Evolutionary conservation across 306 rosid species (phyloP).

Genomic region (Casuarina cunninghamiana): DNA sequence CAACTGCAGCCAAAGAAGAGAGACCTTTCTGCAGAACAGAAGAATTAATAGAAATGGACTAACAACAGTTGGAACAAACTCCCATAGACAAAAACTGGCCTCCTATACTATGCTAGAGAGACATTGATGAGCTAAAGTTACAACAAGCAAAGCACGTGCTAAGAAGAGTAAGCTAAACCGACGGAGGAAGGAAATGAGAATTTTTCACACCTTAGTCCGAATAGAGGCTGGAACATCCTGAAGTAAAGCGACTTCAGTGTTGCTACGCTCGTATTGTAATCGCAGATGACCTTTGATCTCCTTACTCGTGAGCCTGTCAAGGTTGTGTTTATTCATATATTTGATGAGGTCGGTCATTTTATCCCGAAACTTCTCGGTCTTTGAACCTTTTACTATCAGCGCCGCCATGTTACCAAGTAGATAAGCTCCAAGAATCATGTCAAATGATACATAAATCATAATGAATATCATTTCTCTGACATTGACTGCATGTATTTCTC

Average conservation of each 20-base stretch:
- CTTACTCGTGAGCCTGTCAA: slow-evolving; percentile 39
- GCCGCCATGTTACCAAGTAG: slow-evolving; percentile 68
- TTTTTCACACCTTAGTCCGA: slow-evolving; percentile 47
- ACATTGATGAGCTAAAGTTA: background rate
- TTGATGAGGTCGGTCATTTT: slow-evolving; percentile 52
- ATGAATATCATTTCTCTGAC: slow-evolving; percentile 71
- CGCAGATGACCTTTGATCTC: slow-evolving; percentile 48
- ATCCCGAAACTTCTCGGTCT: slow-evolving; percentile 66
- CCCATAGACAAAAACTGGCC: background rate
- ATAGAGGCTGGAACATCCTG: slow-evolving; percentile 58
- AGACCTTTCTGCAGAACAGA: background rate
- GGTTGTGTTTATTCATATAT: slow-evolving; percentile 44
- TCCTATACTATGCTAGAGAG: background rate
- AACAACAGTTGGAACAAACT: background rate
- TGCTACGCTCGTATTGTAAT: slow-evolving; percentile 49
- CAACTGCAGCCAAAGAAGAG: background rate
- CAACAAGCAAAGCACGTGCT: background rate
- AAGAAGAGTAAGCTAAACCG: background rate
- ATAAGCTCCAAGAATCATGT: slow-evolving; percentile 73
- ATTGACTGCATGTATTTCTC: slow-evolving; percentile 70
- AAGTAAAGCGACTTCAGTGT: slow-evolving; percentile 43
- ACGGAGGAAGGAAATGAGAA: background rate
- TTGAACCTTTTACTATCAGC: slow-evolving; percentile 64
- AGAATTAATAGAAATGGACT: background rate
- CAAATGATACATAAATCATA: slow-evolving; percentile 63